Evolutionary conservation across 148 eudicot species (phyloP), one percentile per base, ranked within the genome.

Genomic region (Agrostemma githago): DNA sequence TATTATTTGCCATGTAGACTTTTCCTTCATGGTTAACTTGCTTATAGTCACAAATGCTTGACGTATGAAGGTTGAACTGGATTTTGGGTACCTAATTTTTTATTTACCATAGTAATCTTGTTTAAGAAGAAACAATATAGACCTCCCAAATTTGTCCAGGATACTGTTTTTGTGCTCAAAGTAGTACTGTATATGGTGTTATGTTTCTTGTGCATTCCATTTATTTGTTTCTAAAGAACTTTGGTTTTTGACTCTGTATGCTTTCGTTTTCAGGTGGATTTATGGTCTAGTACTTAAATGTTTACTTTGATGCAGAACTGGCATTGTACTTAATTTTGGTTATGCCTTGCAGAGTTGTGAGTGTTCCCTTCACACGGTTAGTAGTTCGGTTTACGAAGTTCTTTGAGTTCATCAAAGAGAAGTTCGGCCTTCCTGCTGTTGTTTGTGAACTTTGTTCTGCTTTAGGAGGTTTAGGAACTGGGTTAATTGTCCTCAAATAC

Each of bases 321-420:
- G 97, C 98, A 41, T 73, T 94, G 68, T 94, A 94, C 84, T 83
- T 94, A 82, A 88, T 94, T 76, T 74, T 94, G 88, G 98, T 97
- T 67, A 90, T 94, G 96, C 82, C 92, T 11, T 94, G 98, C 72
- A 97, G 98, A 78, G 92, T 92, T 17, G 97, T 94, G 44, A 89
- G 97, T 77, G 96, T 92, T 72, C 79, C 79, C 43, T 92, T 94
- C 79, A 82, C 89, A 70, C 97, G 87, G 74, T 78, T 94, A 83
- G 90, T 91, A 71, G 83, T 46, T 74, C 92, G 98, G 97, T 92
- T 78, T 81, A 83, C 80, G 39, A 71, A 79, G 70, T 83, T 80
- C 60, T 94, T 94, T 83, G 92, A 92, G 79, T 84, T 82, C 76
- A 82, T 92, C 65, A 89, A 90, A 83, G 96, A 94, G 76, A 88